Conservation (phyloP, 2,329 filamentous ascomycete species). For the Aspergillus terreus region DNA sequence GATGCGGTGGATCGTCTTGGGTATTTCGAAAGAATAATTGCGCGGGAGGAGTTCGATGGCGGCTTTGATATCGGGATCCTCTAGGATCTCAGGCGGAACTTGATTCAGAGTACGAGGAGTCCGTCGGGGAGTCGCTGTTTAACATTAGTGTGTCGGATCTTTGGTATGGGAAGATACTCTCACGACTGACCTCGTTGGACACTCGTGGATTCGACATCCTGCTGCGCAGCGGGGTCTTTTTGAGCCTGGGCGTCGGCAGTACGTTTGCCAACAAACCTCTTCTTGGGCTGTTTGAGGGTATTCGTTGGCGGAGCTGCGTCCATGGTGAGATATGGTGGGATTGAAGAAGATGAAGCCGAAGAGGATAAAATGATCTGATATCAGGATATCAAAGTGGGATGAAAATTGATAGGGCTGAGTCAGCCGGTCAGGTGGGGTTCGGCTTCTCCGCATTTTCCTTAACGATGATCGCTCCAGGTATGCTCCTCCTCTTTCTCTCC, state of each 20-base stretch:
- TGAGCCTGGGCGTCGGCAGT: conserved; percentile 56
- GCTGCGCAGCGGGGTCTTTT: conserved; percentile 57
- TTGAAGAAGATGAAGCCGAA: neutral
- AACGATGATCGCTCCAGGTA: neutral
- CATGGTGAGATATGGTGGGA: conserved; percentile 3
- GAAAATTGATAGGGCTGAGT: conserved; percentile 6
- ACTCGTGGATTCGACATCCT: conserved; percentile 61
- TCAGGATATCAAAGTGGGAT: conserved; percentile 13
- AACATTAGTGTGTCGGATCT: conserved; percentile 3
- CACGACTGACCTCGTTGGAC: conserved; percentile 36
- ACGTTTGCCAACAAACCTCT: conserved; percentile 83
- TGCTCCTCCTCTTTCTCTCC: conserved; percentile 6
- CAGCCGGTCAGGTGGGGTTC: conserved; percentile 17
- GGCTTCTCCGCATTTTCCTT: conserved; percentile 27
- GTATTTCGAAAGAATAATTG: conserved; percentile 99
- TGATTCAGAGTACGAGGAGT: conserved; percentile 82
- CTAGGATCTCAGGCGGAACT: conserved; percentile 79
- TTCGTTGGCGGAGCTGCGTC: conserved; percentile 3
- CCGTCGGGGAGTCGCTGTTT: conserved; percentile 65
- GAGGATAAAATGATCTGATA: neutral
- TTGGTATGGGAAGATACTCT: conserved; percentile 10
- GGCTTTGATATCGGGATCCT: conserved; percentile 79
- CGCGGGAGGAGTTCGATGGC: conserved; percentile 81
- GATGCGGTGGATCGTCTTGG: conserved; percentile 95
- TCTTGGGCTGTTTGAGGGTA: conserved; percentile 68